Base-by-base conservation (phyloP, 768 basidiomycete species). In the Pleurotus tuber-regium region DNA sequence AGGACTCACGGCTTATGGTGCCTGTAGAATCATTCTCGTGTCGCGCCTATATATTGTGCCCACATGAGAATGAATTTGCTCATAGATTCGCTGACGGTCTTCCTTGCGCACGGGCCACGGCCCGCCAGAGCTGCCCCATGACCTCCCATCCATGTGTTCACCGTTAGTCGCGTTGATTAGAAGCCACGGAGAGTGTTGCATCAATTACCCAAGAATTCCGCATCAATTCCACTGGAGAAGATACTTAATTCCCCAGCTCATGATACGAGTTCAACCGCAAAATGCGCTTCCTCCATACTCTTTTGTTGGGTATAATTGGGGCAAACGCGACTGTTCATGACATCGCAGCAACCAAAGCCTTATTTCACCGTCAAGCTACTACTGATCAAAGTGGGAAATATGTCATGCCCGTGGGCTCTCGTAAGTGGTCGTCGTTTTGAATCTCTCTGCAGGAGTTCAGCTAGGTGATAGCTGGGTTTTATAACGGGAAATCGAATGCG, bases 401-500 rank as follows among this genome's bases (percentile, higher is more conserved):
- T 51, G 40, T 35, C 28, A 31, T 26, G 44, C 28, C 46, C 18
- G 47, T 26, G 38, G 46, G 39, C 21, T 39, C 33, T 18, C 44
- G 43, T 49, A 40, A 31, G 43, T 29, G 23, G 42, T 29, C 19
- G 42, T 29, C 19, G 8, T 25, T 7, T 33, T 33, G 6, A n/a
- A 8, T 41, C 14, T 29, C 2, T 7, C 41, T 28, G 38, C 12
- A 33, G 11, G 29, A 4, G 18, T 36, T 10, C 12, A 38, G 33
- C 28, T 39, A 24, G 33, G 43, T n/a, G 11, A 23, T 43, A 61
- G 61, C 60, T 14, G 58, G 54, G 4, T 63, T 63, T 25, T 63
- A 63, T 41, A 29, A 65, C 26, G 64, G 65, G 4, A 57, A 62
- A 39, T 70, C 68, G 0, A 61, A 54, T 11, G 63, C 69, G 7